Conservation (phyloP, 441 rosid species). For the Erodium moschatum region DNA sequence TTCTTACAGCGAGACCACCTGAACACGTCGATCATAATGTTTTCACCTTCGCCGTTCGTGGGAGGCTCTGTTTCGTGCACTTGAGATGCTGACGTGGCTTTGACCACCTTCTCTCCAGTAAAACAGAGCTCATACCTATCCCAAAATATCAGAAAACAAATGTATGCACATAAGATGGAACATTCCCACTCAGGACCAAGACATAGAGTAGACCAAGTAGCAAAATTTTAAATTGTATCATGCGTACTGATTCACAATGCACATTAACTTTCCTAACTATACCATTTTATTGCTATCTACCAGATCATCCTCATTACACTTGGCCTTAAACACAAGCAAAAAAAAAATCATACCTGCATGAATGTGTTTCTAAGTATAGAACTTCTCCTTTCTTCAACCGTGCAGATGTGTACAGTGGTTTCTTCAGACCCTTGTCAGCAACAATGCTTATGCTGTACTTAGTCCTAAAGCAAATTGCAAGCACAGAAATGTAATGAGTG, state of each 20-base stretch:
- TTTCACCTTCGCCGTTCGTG: conserved; percentile 68
- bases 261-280: background rate
- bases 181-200: background rate
- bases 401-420: conserved; percentile 87
- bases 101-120: conserved; percentile 71
- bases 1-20: conserved; percentile 92
- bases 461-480: conserved; percentile 46
- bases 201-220: background rate
- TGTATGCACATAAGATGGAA: background rate
- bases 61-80: conserved; percentile 53
- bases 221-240: background rate
- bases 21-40: conserved; percentile 55
- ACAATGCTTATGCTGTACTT: conserved; percentile 93
- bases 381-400: conserved; percentile 98
- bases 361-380: conserved; percentile 81
- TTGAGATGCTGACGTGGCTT: conserved; percentile 41
- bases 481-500: conserved; percentile 9
- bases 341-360: conserved; percentile 57
- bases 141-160: background rate
- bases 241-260: background rate
- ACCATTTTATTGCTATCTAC: background rate
- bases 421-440: conserved; percentile 95
- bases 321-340: background rate
- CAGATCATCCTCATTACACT: background rate
- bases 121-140: conserved; percentile 84